Base-by-base conservation (phyloP, 257 asterid species). In the Leonotis leonurus region DNA sequence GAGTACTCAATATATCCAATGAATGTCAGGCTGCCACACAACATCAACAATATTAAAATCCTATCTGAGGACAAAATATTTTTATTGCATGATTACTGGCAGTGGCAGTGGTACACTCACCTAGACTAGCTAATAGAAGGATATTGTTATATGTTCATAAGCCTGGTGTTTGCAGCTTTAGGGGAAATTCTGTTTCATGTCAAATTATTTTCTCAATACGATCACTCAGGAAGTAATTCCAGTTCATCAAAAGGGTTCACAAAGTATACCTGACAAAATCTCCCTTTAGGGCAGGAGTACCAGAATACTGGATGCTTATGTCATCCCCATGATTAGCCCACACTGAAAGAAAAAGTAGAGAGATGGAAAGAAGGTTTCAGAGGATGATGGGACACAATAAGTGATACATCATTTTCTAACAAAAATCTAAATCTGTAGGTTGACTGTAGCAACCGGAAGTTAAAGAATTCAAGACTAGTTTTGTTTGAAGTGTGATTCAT, bases 291-390 rank as follows among this genome's bases (percentile, higher is more conserved):
- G 99, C 99, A 22, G 96, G 96, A 68, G 99, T 89, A 48, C 99
- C 99, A 76, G 99, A 89, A 65, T 93, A 93, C 75, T 93, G 97
- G 77, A 89, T 90, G 85, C 99, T 93, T 48, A 93, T 51, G 52
- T 89, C 97, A 84, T 93, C 99, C 52, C 99, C 99, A 70, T 87
- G 97, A 78, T 87, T 83, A 69, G 97, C 99, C 97, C 99, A 93
- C 77, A 93, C 99, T 93, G 87, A 68, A 75, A 74, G 66, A 43
- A 53, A 62, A 61, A 69, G 53, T 64, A 45, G 62, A n/a, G n/a
- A 41, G 57, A 69, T 67, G 40, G 57, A 68, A 63, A n/a, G n/a
- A n/a, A 62, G 9, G 67, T 35, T 60, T 54, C 46, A 68, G 63
- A 68, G 54, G 51, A 43, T 56, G 60, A 53, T 40, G 16, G 59